Base-by-base conservation (phyloP, 2,329 filamentous ascomycete species). In the Cordyceps cicadae region DNA sequence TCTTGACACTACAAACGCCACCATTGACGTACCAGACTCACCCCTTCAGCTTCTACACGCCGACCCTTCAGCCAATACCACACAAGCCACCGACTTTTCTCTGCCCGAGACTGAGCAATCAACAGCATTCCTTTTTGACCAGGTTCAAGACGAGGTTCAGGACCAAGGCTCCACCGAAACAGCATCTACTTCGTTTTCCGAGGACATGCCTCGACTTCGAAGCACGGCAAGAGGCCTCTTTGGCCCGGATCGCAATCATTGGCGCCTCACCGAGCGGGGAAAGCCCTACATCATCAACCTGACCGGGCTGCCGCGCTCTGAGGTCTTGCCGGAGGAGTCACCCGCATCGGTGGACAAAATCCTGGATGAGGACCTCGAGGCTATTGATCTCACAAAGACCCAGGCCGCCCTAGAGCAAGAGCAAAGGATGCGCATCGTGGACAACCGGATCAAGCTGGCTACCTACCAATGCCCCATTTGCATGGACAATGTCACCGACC, bases 391-490 rank as follows among this genome's bases (percentile, higher is more conserved):
- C 48, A 66, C 65, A 2, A 76, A 77, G 62, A 71, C 73, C 5
- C 77, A 77, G 43, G 71, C 79, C 2, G 77, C 77, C 0, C 69
- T 74, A 12, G 72, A 79, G 53, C 69, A 78, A n/a, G 71, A 73
- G 53, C 69, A 78, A n/a, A 71, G 73, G 62, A 74, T 75, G 63
- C 76, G 76, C 12, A 74, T 78, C 59, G 74, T 76, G 54, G 79
- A 81, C 55, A 81, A 79, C 12, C 76, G 72, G 55, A 70, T 77
- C 67, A 84, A 81, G 69, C 70, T 88, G 17, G 75, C 77, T 50
- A 74, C 76, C 4, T 85, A 87, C 53, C 82, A 87, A 70, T 88
- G 85, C 63, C 83, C 85, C 49, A 87, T 88, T 62, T 88, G 85
- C 71, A 85, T 87, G 82, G 85, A 87, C 63, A 77, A 83, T 63